Evolutionary conservation across 805 yeast genomes (phyloP).

Genomic region (Ogataea chonburiensis): DNA sequence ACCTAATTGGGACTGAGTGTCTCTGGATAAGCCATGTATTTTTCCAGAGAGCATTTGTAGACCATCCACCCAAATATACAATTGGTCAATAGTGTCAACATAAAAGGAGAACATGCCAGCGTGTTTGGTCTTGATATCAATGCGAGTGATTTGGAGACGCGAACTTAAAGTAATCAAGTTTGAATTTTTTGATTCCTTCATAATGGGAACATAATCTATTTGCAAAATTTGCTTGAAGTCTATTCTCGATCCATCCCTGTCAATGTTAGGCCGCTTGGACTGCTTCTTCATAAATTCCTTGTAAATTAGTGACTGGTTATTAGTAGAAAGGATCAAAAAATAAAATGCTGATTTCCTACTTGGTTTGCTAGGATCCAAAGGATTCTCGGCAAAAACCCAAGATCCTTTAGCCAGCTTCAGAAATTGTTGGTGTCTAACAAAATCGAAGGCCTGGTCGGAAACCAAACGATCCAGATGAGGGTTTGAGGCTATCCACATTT

Average conservation of each 20-base stretch:
- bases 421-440: conserved; percentile 74
- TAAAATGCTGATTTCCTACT: conserved; percentile 34
- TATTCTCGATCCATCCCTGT: conserved; percentile 52
- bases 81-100: conserved; percentile 66
- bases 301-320: conserved; percentile 57
- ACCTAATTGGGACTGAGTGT: conserved; percentile 44
- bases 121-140: conserved; percentile 22
- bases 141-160: conserved; percentile 36
- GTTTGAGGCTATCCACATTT: conserved; percentile 47
- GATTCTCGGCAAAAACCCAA: conserved; percentile 73
- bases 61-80: conserved; percentile 79
- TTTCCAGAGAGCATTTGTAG: conserved; percentile 49
- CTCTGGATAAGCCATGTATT: conserved; percentile 39
- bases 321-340: conserved; percentile 65
- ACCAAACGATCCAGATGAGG: conserved; percentile 49
- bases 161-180: conserved; percentile 57
- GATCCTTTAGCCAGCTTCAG: conserved; percentile 71
- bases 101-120: conserved; percentile 51
- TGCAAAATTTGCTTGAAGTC: conserved; percentile 50
- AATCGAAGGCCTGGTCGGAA: conserved; percentile 58
- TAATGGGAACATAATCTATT: conserved; percentile 51
- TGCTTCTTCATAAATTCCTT: conserved; percentile 55
- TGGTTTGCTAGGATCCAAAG: conserved; percentile 28
- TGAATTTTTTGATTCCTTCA: conserved; percentile 35
- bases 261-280: conserved; percentile 52